phyloP scores from a whole-genome alignment of 495 filamentous ascomycete genomes.

The Thermothielavioides terrestris region DNA sequence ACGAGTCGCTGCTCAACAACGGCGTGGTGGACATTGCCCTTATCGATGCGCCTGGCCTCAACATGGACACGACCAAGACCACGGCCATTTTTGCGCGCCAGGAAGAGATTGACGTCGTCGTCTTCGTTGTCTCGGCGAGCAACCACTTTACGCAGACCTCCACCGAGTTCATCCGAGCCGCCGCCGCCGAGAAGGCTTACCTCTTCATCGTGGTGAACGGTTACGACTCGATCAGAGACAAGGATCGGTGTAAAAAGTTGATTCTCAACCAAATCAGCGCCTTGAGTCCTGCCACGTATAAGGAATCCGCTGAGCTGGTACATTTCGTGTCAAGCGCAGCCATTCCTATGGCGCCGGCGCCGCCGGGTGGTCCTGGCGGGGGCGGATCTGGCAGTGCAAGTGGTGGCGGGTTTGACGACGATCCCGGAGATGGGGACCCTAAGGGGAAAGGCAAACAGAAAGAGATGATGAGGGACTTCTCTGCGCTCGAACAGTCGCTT shows the following conservation, averaged over 20 bases:
- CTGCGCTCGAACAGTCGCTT: slow-evolving; percentile 76
- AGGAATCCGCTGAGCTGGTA: slow-evolving; percentile 85
- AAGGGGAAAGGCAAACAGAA: slow-evolving; percentile 88
- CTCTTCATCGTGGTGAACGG: slow-evolving; percentile 99
- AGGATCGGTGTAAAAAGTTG: slow-evolving; percentile 72
- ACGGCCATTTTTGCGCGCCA: slow-evolving; percentile 94
- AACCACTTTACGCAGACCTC: slow-evolving; percentile 96
- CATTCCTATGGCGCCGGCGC: slow-evolving; percentile 58
- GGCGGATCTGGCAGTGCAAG: slow-evolving; percentile 53
- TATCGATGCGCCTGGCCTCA: slow-evolving; percentile 93
- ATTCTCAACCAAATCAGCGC: slow-evolving; percentile 80
- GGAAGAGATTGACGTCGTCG: slow-evolving; percentile 97
- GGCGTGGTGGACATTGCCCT: slow-evolving; percentile 96
- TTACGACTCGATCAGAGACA: slow-evolving; percentile 88
- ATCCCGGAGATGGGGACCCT: slow-evolving; percentile 53
- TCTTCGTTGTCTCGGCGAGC: slow-evolving; percentile 93
- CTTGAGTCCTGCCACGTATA: slow-evolving; percentile 83
- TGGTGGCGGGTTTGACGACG: slow-evolving; percentile 44
- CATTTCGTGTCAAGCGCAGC: slow-evolving; percentile 97
- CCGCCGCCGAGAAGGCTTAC: slow-evolving; percentile 93
- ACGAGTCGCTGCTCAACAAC: slow-evolving; percentile 92
- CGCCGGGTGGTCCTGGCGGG: slow-evolving; percentile 48
- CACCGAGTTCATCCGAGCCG: slow-evolving; percentile 93
- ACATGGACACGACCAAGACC: slow-evolving; percentile 91
- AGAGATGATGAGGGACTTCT: slow-evolving; percentile 81